A percentile compares a stretch with the other conserved stretches of the same genome.
Evolutionary conservation across 2,329 filamentous ascomycete species (phyloP).

Genomic region (Penicillium sp.): DNA sequence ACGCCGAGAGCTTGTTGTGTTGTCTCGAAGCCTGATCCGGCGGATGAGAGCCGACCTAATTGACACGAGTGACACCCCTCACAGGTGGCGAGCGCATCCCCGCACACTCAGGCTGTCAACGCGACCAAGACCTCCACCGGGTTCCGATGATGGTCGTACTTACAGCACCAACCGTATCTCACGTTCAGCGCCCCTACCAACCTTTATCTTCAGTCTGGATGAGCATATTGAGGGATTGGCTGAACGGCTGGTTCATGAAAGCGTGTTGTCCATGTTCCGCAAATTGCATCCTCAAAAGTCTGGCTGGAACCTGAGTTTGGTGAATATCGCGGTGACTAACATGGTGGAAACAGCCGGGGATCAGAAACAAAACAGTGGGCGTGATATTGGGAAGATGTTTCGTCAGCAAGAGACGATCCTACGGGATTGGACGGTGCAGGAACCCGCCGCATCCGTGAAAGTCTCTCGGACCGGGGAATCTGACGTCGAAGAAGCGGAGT

Average conservation of each 20-base stretch:
- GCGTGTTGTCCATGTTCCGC: constrained; percentile 70
- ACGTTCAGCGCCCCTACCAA: constrained; percentile 71
- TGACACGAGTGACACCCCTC: constrained; percentile 47
- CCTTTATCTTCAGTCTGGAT: constrained; percentile 68
- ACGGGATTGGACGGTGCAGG: constrained; percentile 63
- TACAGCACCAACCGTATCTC: constrained; percentile 71
- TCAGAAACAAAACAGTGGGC: constrained; percentile 58
- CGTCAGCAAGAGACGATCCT: constrained; percentile 69
- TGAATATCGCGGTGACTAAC: constrained; percentile 87
- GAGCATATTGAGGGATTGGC: constrained; percentile 62
- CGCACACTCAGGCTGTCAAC: constrained; percentile 80
- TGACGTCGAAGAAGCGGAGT: background rate
- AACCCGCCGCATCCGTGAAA: constrained; percentile 5
- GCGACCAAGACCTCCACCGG: constrained; percentile 59
- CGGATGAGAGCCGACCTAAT: constrained; percentile 79
- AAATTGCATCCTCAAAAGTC: constrained; percentile 68
- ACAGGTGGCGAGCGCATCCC: constrained; percentile 76
- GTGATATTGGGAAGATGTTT: constrained; percentile 84
- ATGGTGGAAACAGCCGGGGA: constrained; percentile 65
- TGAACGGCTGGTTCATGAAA: constrained; percentile 68
- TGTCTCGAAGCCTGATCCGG: constrained; percentile 70
- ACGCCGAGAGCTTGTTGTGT: constrained; percentile 64
- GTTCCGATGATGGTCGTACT: constrained; percentile 55
- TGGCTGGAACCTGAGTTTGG: constrained; percentile 77
- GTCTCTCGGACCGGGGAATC: background rate